A percentile compares a stretch with the other conserved stretches of the same genome.
phyloP scores from a whole-genome alignment of 2,329 filamentous ascomycete genomes.

The Curvularia sp. region DNA sequence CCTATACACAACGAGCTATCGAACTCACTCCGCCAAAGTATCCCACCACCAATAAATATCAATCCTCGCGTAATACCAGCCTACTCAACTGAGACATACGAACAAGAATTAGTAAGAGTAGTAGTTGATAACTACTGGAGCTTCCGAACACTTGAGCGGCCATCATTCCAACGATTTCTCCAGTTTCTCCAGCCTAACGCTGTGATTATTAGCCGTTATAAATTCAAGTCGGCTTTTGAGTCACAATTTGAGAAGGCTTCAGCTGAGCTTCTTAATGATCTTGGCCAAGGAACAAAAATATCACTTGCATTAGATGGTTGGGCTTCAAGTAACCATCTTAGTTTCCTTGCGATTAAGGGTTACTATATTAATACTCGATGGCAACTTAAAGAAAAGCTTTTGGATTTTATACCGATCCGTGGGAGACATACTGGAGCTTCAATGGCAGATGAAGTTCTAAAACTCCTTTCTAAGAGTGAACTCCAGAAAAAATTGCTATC shows the following conservation, averaged over 20 bases:
- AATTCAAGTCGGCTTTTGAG: conserved; percentile 8
- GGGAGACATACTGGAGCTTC: conserved; percentile 3
- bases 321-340: conserved; percentile 12
- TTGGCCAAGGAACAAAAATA: conserved; percentile 2
- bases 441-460: not conserved
- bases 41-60: not conserved
- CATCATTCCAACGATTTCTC: conserved; percentile 11
- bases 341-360: conserved; percentile 9
- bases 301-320: conserved; percentile 11
- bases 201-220: conserved; percentile 16
- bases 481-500: not conserved
- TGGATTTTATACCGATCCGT: conserved; percentile 14
- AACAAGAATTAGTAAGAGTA: conserved; percentile 14
- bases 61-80: not conserved
- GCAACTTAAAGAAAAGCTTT: conserved; percentile 8
- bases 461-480: not conserved
- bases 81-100: conserved; percentile 6
- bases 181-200: conserved; percentile 2
- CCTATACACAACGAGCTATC: not conserved
- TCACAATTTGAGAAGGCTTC: conserved; percentile 4
- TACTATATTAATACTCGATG: conserved; percentile 17
- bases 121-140: conserved; percentile 15
- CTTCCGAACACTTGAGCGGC: conserved; percentile 5
- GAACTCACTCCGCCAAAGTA: not conserved
- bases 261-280: not conserved